Conservation (phyloP, 164 flowering plant species). For the Berberis thunbergii region DNA sequence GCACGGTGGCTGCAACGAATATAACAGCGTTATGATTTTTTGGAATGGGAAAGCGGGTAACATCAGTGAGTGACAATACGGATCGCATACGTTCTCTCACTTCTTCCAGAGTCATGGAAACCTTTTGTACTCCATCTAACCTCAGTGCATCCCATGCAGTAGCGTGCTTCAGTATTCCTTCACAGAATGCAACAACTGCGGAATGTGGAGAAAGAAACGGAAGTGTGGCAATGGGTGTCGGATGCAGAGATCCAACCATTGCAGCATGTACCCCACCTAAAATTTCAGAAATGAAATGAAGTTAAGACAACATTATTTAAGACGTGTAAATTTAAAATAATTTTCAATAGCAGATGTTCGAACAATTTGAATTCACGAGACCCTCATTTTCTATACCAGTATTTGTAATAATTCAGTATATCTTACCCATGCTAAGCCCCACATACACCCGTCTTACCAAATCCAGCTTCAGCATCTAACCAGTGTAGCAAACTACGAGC, state of each 20-base stretch:
- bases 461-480: conserved; percentile 78
- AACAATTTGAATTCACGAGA: too few species aligned
- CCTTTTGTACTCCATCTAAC: conserved; percentile 53
- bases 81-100: conserved; percentile 77
- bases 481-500: conserved; percentile 79
- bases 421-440: conserved; percentile 99
- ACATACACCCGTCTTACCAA: conserved; percentile 88
- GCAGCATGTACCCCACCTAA: conserved; percentile 98
- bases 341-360: too few species aligned
- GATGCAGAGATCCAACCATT: conserved; percentile 97
- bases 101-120: conserved; percentile 75
- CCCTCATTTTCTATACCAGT: too few species aligned
- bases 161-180: conserved; percentile 80
- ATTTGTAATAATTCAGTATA: not conserved
- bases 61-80: conserved; percentile 92
- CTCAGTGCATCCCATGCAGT: conserved; percentile 98
- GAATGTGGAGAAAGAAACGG: conserved; percentile 98
- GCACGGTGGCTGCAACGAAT: conserved; percentile 92
- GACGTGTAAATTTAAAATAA: too few species aligned
- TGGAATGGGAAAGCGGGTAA: conserved; percentile 92
- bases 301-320: not conserved
- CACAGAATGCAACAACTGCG: conserved; percentile 96
- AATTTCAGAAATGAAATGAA: conserved; percentile 1
- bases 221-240: conserved; percentile 89
- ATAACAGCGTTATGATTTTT: conserved; percentile 82